Evolutionary conservation across 495 filamentous ascomycete genomes (phyloP).

Genomic region (Copromyces sp.): DNA sequence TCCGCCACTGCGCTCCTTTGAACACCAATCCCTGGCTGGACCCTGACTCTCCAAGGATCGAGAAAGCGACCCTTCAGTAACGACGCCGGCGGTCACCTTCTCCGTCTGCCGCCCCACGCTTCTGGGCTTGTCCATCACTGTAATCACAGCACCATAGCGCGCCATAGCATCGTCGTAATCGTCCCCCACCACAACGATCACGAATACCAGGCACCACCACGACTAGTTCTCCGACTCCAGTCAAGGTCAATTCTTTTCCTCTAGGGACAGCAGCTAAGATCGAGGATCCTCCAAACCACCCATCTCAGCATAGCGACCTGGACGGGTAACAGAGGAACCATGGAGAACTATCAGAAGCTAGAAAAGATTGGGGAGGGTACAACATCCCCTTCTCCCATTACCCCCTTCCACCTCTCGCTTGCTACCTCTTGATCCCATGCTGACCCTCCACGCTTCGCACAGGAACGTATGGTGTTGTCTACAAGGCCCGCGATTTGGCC

Average conservation of each 20-base stretch:
- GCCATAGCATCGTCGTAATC: neutral
- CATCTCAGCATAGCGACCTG: neutral
- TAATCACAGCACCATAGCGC: neutral
- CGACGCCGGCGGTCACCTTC: neutral
- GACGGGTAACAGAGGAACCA: slow-evolving; percentile 27
- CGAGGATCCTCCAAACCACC: neutral
- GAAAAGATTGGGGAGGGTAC: slow-evolving; percentile 99
- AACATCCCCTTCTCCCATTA: slow-evolving; percentile 6
- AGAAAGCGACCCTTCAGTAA: neutral
- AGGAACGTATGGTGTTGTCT: slow-evolving; percentile 91
- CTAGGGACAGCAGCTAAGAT: neutral
- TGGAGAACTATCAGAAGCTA: slow-evolving; percentile 99
- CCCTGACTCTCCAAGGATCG: neutral
- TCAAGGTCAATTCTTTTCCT: neutral
- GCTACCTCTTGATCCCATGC: neutral
- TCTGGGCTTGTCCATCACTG: neutral
- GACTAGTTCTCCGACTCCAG: neutral
- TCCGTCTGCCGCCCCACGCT: neutral
- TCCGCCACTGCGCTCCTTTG: neutral
- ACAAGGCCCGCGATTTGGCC: slow-evolving; percentile 77
- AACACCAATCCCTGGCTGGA: neutral
- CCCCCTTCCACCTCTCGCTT: neutral
- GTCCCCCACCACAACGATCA: neutral
- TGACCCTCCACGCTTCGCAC: slow-evolving; percentile 1
- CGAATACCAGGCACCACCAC: neutral